Conservation (phyloP, 495 filamentous ascomycete genomes). For the Aspergillus diversus region DNA sequence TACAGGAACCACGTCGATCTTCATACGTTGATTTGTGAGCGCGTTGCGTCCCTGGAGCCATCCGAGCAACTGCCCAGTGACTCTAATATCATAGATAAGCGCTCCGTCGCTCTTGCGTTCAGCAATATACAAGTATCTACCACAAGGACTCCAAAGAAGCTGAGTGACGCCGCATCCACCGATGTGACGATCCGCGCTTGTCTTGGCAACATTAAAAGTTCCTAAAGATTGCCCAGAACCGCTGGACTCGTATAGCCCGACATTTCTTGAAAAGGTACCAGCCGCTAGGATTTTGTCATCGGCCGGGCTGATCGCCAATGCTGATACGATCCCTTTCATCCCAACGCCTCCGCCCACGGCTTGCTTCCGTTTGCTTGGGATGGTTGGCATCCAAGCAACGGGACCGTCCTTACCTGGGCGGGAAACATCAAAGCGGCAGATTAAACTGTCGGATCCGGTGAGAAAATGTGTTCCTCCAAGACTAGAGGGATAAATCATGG, state of each 20-base stretch:
- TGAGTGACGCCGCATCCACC: slow-evolving; percentile 75
- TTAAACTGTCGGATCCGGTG: slow-evolving; percentile 71
- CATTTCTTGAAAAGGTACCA: slow-evolving; percentile 75
- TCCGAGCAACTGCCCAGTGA: slow-evolving; percentile 67
- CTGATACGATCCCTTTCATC: slow-evolving; percentile 82
- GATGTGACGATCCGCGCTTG: slow-evolving; percentile 44
- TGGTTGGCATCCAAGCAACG: slow-evolving; percentile 65
- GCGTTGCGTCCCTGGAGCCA: slow-evolving; percentile 73
- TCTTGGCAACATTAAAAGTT: slow-evolving; percentile 59
- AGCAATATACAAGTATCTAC: slow-evolving; percentile 83
- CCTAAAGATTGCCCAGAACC: slow-evolving; percentile 68
- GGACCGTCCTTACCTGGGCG: slow-evolving; percentile 65
- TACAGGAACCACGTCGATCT: slow-evolving; percentile 64
- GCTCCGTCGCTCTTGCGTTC: slow-evolving; percentile 78
- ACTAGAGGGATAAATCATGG: slow-evolving; percentile 66
- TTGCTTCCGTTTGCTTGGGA: slow-evolving; percentile 72
- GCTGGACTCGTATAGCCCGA: slow-evolving; percentile 76
- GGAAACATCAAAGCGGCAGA: slow-evolving; percentile 78
- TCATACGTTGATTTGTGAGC: slow-evolving; percentile 75
- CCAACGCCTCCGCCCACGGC: slow-evolving; percentile 71
- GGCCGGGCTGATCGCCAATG: slow-evolving; percentile 55
- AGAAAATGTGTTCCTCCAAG: slow-evolving; percentile 62
- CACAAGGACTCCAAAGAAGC: slow-evolving; percentile 79
- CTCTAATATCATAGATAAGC: slow-evolving; percentile 82
- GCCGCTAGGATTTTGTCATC: slow-evolving; percentile 70